Percentiles rank a stretch among this genome's conserved stretches.
Evolutionary conservation across 129 eudicot species (phyloP).

Genomic region (Mikania micrantha): DNA sequence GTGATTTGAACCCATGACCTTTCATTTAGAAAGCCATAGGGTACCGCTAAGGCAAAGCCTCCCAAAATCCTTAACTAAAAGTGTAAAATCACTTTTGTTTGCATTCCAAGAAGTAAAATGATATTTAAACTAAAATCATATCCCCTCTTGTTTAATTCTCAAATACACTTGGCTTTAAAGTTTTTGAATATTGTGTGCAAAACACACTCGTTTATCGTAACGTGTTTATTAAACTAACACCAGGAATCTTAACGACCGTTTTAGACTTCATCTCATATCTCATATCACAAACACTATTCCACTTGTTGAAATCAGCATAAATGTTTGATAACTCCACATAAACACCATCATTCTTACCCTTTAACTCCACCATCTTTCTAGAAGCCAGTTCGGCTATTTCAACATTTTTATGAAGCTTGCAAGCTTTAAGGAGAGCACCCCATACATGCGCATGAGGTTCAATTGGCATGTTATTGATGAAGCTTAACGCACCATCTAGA

Average conservation of each 20-base stretch:
- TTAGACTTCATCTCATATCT: constrained; percentile 28
- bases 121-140: too few species aligned
- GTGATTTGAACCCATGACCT: too few species aligned
- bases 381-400: constrained; percentile 42
- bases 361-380: constrained; percentile 25
- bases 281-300: constrained; percentile 39
- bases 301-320: constrained; percentile 37
- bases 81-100: too few species aligned
- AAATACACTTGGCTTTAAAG: too few species aligned
- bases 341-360: constrained; percentile 26
- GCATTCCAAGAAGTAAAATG: too few species aligned
- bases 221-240: constrained; percentile 21
- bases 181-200: too few species aligned
- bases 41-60: too few species aligned
- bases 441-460: constrained; percentile 32
- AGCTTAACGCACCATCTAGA: constrained; percentile 34
- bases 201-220: background rate
- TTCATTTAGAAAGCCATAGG: too few species aligned
- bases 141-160: too few species aligned
- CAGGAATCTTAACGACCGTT: constrained; percentile 30
- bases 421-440: constrained; percentile 50
- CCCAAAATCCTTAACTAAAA: too few species aligned
- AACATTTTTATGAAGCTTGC: constrained; percentile 23
- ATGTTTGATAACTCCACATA: constrained; percentile 45
- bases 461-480: constrained; percentile 37